These are phyloP conservation scores for Fusarium fracticaudum DNA, from an alignment of 2,329 filamentous ascomycete species.

Conservation along the genomic window DNA sequence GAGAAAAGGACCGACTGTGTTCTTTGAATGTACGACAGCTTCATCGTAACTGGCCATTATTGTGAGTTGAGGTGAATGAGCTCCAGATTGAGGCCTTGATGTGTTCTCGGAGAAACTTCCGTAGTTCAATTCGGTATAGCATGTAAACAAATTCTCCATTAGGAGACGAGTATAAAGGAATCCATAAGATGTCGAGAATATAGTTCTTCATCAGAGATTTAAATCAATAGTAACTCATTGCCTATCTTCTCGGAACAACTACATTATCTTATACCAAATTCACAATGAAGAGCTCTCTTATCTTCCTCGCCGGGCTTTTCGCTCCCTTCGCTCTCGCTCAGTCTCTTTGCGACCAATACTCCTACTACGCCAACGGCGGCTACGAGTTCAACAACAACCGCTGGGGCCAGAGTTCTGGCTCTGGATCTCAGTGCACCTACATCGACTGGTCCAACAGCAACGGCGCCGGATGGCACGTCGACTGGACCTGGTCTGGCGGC, in stretches of 20 bases:
- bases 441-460: slow-evolving; percentile 21
- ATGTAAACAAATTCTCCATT: not conserved
- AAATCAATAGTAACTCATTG: not conserved
- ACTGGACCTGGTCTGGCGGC: slow-evolving; percentile 13
- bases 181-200: not conserved
- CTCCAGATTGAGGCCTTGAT: not conserved
- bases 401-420: slow-evolving; percentile 8
- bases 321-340: slow-evolving; percentile 4
- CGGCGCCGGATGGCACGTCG: slow-evolving; percentile 13
- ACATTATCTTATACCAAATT: not conserved
- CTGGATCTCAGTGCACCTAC: slow-evolving; percentile 13
- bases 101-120: slow-evolving; percentile 11
- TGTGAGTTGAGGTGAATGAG: not conserved
- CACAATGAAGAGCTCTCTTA: slow-evolving; percentile 13
- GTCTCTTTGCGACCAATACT: slow-evolving; percentile 17
- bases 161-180: not conserved
- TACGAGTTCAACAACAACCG: slow-evolving; percentile 26
- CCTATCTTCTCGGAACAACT: not conserved
- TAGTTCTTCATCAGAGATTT: not conserved
- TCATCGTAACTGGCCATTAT: not conserved
- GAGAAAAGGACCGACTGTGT: slow-evolving; percentile 13
- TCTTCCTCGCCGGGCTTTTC: slow-evolving; percentile 11
- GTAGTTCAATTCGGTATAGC: slow-evolving; percentile 1
- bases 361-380: slow-evolving; percentile 11
- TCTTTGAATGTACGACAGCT: not conserved